Percentiles rank a stretch among this genome's conserved stretches.
Conservation (phyloP, 2,329 filamentous ascomycete species). For the Saccharata proteae region DNA sequence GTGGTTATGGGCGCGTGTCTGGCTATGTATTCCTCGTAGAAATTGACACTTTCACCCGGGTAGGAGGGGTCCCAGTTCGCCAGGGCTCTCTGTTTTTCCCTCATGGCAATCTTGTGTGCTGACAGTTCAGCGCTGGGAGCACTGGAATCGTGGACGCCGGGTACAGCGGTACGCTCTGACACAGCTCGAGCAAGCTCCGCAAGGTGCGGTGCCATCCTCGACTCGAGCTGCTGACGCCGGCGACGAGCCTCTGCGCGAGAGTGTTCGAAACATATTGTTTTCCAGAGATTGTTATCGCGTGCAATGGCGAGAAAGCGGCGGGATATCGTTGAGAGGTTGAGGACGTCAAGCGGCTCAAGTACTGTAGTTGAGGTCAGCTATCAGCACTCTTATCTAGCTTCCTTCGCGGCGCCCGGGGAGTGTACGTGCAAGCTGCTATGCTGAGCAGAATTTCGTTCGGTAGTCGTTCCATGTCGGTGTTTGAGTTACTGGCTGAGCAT, state of each 20-base stretch:
- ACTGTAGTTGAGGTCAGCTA: slow-evolving; percentile 29
- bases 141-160: slow-evolving; percentile 15
- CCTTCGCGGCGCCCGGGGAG: not conserved
- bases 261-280: slow-evolving; percentile 57
- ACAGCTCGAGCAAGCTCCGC: slow-evolving; percentile 29
- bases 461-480: slow-evolving; percentile 12
- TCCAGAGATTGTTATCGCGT: slow-evolving; percentile 69
- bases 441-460: slow-evolving; percentile 31
- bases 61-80: slow-evolving; percentile 78
- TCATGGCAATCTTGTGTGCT: slow-evolving; percentile 18
- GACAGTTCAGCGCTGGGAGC: slow-evolving; percentile 20
- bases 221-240: slow-evolving; percentile 33
- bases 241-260: slow-evolving; percentile 56
- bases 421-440: slow-evolving; percentile 28
- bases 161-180: slow-evolving; percentile 15
- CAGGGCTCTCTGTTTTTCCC: slow-evolving; percentile 36
- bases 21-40: slow-evolving; percentile 84
- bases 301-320: slow-evolving; percentile 52
- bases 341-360: slow-evolving; percentile 52
- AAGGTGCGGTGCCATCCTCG: slow-evolving; percentile 30
- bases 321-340: slow-evolving; percentile 57
- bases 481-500: too few relatives aligned
- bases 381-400: slow-evolving; percentile 9
- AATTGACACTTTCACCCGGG: slow-evolving; percentile 58
- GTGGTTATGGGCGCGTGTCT: slow-evolving; percentile 62